These are phyloP conservation scores for Phellinidium pouzarii DNA, from an alignment of 1,284 basidiomycete species.

Conservation along the genomic window DNA sequence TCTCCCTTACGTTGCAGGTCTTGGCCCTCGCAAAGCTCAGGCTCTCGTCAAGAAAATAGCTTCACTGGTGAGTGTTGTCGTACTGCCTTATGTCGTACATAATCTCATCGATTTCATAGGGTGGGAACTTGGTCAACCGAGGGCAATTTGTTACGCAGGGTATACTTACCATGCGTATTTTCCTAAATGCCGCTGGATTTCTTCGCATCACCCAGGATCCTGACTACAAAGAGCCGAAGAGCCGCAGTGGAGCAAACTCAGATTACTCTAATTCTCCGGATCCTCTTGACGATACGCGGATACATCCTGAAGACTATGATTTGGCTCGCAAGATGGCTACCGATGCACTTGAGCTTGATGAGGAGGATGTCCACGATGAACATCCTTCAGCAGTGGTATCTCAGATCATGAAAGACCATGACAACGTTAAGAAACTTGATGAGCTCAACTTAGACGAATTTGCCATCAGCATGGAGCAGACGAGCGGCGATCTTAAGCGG, in stretches of 20 bases:
- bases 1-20: constrained; percentile 86
- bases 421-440: constrained; percentile 77
- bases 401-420: constrained; percentile 79
- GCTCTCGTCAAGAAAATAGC: constrained; percentile 79
- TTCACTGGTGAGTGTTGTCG: constrained; percentile 45
- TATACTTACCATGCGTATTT: constrained; percentile 79
- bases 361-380: constrained; percentile 88
- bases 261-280: constrained; percentile 53
- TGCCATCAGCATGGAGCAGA: constrained; percentile 84
- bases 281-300: constrained; percentile 91
- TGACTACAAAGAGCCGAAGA: constrained; percentile 53
- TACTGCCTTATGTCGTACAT: constrained; percentile 4
- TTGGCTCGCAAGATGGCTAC: constrained; percentile 98
- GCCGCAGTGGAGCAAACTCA: constrained; percentile 60
- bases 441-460: constrained; percentile 97
- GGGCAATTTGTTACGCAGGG: constrained; percentile 78
- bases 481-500: constrained; percentile 81
- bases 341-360: constrained; percentile 92
- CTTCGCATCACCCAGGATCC: constrained; percentile 77
- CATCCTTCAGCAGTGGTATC: constrained; percentile 84
- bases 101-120: constrained; percentile 37
- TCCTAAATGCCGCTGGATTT: constrained; percentile 88
- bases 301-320: constrained; percentile 98
- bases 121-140: constrained; percentile 79
- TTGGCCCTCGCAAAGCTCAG: constrained; percentile 94